These are phyloP conservation scores for Gyrodon lividus DNA, from an alignment of 768 basidiomycete genomes.

Conservation along the genomic window DNA sequence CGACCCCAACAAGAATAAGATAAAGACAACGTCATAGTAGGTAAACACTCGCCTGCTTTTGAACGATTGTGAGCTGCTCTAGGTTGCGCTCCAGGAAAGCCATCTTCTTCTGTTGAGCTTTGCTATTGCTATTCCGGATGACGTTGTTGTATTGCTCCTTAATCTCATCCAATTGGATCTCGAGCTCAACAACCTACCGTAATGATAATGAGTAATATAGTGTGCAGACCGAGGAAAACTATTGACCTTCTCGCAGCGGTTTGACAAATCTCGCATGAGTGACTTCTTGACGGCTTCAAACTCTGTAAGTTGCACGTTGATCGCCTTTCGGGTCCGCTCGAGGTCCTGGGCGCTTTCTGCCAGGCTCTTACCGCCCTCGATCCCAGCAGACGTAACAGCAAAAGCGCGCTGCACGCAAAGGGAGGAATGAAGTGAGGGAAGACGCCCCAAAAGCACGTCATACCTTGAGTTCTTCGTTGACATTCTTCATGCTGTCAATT, in stretches of 20 bases:
- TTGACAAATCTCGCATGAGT: constrained; percentile 97
- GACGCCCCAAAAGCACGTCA: constrained; percentile 13
- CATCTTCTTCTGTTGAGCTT: constrained; percentile 99
- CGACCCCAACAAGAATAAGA: constrained; percentile 17
- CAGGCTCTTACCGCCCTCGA: constrained; percentile 94
- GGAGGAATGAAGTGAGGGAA: constrained; percentile 4
- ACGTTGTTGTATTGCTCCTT: constrained; percentile 99
- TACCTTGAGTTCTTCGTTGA: constrained; percentile 98
- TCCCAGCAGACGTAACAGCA: constrained; percentile 94
- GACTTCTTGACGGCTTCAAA: constrained; percentile 99
- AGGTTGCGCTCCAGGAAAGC: constrained; percentile 96
- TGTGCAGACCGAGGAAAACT: constrained; percentile 4
- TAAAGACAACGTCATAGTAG: not conserved
- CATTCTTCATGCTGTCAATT: constrained; percentile 90
- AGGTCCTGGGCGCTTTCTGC: constrained; percentile 97
- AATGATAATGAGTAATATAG: constrained; percentile 13
- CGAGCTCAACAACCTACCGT: constrained; percentile 91
- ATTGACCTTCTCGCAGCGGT: constrained; percentile 96
- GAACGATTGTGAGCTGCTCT: constrained; percentile 91
- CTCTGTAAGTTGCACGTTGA: constrained; percentile 96
- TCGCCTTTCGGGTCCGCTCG: constrained; percentile 93
- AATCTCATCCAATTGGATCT: constrained; percentile 98
- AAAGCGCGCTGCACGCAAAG: constrained; percentile 75
- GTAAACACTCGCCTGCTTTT: constrained; percentile 77
- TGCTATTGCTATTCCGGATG: constrained; percentile 96